Evolutionary conservation across 164 flowering plant species (phyloP).

Genomic region (Pachysandra terminalis): DNA sequence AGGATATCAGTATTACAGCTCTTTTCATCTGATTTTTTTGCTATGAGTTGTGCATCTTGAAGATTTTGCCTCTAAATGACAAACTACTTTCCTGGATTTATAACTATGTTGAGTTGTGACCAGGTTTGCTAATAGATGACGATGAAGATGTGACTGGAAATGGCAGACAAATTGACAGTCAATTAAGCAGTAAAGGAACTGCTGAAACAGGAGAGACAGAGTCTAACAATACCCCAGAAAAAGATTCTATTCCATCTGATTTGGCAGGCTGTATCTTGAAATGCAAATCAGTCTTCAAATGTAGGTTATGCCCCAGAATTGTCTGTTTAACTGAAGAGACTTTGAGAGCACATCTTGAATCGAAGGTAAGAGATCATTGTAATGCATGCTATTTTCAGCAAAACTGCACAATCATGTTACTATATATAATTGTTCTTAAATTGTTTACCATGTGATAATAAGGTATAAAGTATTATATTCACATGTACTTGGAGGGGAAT

Average conservation of each 20-base stretch:
- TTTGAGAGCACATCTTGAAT: constrained; percentile 63
- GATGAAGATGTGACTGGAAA: constrained; percentile 26
- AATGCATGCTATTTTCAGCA: not conserved
- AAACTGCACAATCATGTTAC: not conserved
- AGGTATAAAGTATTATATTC: not conserved
- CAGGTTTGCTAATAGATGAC: constrained; percentile 15
- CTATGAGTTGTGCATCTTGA: not conserved
- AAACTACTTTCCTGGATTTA: not conserved
- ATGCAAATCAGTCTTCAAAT: constrained; percentile 71
- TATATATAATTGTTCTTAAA: not conserved
- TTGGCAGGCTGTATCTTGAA: constrained; percentile 42
- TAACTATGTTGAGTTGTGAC: constrained; percentile 2
- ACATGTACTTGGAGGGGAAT: not conserved
- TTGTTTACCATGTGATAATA: not conserved
- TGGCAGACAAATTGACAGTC: constrained; percentile 14
- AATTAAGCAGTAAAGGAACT: constrained; percentile 11
- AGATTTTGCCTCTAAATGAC: not conserved
- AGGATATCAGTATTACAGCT: not conserved
- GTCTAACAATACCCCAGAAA: constrained; percentile 5
- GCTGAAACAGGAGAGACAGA: constrained; percentile 7
- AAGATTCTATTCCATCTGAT: constrained; percentile 27
- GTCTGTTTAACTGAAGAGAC: constrained; percentile 77
- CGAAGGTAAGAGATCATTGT: constrained; percentile 51
- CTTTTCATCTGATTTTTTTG: not conserved
- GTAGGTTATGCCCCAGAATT: constrained; percentile 81